Base-by-base conservation (phyloP, 2,329 filamentous ascomycete genomes). In the Stachybotrys echinatus region DNA sequence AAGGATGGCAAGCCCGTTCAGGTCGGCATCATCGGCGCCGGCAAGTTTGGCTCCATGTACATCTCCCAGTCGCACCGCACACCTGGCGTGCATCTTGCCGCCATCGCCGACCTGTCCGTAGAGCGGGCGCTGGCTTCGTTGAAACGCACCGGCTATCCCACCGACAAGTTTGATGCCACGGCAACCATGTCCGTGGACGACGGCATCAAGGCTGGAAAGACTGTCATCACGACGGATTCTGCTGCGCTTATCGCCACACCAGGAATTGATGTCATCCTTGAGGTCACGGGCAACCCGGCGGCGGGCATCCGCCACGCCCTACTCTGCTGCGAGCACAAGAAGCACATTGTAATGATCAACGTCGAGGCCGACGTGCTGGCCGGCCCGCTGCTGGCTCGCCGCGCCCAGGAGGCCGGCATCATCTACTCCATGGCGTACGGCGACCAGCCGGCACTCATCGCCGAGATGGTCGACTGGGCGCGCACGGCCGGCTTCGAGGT, bases 281-380 rank as follows among this genome's bases (percentile, higher is more conserved):
- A 74, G 56, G 65, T 73, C 8, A 74, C 71, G 0, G 72, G 69
- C 2, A 73, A 68, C 54, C 69, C 69, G 5, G 66, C 69, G 5
- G 72, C 69, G 4, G 72, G 72, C 14, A 68, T 76, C 39, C 62
- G 63, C 3, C 71, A 75, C 52, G 69, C 68, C 4, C 54, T 75
- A 1, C 58, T 71, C 10, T 74, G 69, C 58, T 75, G 69, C 52
- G 69, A 75, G 53, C 67, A 74, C 58, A 71, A 73, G 60, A 74
- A 74, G 58, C 72, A 74, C 58, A 73, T 75, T 45, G 71, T 74
- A 22, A 73, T 74, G 71, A 69, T 74, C 56, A 74, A 73, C 49
- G 72, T 73, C 23, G 71, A 74, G 58, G 71, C 69, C 22, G 69
- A 75, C 54, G 68, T 74, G 1, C 62, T 74, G 5, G 70, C 68